These are phyloP conservation scores for Pittosporum tobira DNA, from an alignment of 129 eudicot species.

Conservation along the genomic window DNA sequence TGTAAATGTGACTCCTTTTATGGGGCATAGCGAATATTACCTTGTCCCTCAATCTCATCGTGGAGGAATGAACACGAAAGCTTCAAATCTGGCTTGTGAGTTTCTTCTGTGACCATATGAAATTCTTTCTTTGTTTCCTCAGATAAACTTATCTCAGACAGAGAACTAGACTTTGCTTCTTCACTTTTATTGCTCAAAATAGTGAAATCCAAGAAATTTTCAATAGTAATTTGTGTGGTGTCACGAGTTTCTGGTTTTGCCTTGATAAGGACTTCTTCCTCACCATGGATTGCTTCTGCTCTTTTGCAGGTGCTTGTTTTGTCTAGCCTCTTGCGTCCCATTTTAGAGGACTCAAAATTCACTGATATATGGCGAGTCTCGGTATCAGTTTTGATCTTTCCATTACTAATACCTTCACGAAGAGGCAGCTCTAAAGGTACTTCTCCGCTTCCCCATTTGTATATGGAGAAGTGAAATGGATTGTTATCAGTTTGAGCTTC, in stretches of 20 bases:
- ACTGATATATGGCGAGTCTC: slow-evolving; percentile 8
- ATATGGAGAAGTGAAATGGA: slow-evolving; percentile 81
- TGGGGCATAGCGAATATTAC: too few species aligned
- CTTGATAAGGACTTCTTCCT: slow-evolving; percentile 4
- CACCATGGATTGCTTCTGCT: background rate
- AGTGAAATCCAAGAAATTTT: background rate
- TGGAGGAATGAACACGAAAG: slow-evolving; percentile 25
- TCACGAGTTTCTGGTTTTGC: background rate
- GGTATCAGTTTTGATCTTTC: slow-evolving; percentile 2
- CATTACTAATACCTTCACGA: slow-evolving; percentile 23
- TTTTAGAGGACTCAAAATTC: slow-evolving; percentile 7
- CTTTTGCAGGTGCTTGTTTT: slow-evolving; percentile 1
- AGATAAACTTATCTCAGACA: slow-evolving; percentile 10
- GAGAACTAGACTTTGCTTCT: slow-evolving; percentile 15
- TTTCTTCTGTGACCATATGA: slow-evolving; percentile 12
- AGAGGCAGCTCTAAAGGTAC: slow-evolving; percentile 52
- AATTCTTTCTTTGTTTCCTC: slow-evolving; percentile 27
- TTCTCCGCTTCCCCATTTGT: slow-evolving; percentile 75
- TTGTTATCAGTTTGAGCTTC: slow-evolving; percentile 19
- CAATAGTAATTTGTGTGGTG: background rate
- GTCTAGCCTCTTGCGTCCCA: slow-evolving; percentile 5
- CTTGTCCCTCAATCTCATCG: slow-evolving; percentile 31
- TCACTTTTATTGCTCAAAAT: slow-evolving; percentile 9
- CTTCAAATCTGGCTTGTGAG: slow-evolving; percentile 19
- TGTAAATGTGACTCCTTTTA: too few species aligned